phyloP scores from a whole-genome alignment of 2,329 filamentous ascomycete genomes.

The Trichoderma sp. region DNA sequence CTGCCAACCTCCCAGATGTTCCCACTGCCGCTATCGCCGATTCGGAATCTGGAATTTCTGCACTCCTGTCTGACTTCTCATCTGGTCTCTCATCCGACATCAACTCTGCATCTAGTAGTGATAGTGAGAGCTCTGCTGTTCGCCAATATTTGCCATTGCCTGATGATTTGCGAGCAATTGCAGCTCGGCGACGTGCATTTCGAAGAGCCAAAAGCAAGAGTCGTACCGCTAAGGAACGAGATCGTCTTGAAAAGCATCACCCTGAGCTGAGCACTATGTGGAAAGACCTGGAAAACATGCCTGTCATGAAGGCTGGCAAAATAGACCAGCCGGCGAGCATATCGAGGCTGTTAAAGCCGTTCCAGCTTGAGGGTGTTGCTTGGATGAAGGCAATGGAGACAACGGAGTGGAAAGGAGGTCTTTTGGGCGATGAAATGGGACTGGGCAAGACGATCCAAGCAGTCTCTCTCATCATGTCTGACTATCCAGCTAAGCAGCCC shows the following conservation, averaged over 20 bases:
- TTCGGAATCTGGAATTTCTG: neutral
- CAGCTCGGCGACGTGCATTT: constrained; percentile 35
- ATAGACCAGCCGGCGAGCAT: constrained; percentile 63
- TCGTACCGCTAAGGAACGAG: constrained; percentile 49
- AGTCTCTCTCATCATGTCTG: constrained; percentile 96
- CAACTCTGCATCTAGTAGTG: constrained; percentile 23
- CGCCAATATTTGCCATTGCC: neutral
- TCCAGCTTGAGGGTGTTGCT: constrained; percentile 87
- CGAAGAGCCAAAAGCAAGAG: constrained; percentile 26
- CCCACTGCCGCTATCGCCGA: neutral
- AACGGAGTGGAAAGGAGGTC: constrained; percentile 78
- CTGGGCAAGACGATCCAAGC: constrained; percentile 98
- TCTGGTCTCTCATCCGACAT: neutral
- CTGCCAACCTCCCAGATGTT: neutral
- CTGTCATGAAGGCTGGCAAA: constrained; percentile 57
- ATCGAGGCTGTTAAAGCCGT: constrained; percentile 80
- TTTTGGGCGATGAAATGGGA: constrained; percentile 97
- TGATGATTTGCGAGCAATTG: neutral
- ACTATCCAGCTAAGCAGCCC: constrained; percentile 79
- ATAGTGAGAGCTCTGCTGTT: constrained; percentile 22
- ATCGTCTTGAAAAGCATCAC: constrained; percentile 70
- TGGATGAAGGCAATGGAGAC: constrained; percentile 95
- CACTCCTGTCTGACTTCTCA: neutral
- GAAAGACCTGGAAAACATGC: constrained; percentile 66
- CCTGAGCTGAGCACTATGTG: constrained; percentile 83